A percentile compares a stretch with the other conserved stretches of the same genome.
Evolutionary conservation across 345 rosid species (phyloP).

Genomic region (Linum lewisii): DNA sequence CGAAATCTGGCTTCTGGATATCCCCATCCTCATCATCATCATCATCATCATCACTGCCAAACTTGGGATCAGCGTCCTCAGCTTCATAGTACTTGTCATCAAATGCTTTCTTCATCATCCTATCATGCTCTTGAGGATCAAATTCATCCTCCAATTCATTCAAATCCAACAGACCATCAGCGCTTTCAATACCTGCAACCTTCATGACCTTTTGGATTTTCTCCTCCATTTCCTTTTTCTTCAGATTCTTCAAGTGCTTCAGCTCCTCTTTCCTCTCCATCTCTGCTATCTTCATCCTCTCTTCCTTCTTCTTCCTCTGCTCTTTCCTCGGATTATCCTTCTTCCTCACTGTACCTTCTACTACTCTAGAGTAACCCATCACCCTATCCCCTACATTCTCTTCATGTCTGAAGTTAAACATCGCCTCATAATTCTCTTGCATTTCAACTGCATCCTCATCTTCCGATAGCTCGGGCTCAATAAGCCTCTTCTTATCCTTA

Average conservation of each 20-base stretch:
- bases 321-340: constrained; percentile 52
- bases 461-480: constrained; percentile 39
- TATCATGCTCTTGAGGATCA: constrained; percentile 69
- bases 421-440: constrained; percentile 55
- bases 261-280: constrained; percentile 70
- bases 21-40: constrained; percentile 27
- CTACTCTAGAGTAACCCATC: constrained; percentile 59
- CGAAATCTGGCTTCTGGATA: constrained; percentile 69
- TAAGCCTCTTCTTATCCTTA: constrained; percentile 8
- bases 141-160: constrained; percentile 62
- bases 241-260: constrained; percentile 81
- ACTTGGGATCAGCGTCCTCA: constrained; percentile 44
- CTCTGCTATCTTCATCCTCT: constrained; percentile 53
- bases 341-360: constrained; percentile 84
- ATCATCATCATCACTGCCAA: constrained; percentile 37
- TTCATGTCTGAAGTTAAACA: constrained; percentile 43
- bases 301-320: constrained; percentile 70
- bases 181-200: constrained; percentile 58
- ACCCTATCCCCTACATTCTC: constrained; percentile 58
- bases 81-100: constrained; percentile 51
- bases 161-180: constrained; percentile 24
- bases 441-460: constrained; percentile 51
- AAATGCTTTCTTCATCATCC: constrained; percentile 65
- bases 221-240: constrained; percentile 76
- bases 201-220: constrained; percentile 56